Evolutionary conservation across 768 basidiomycete genomes (phyloP), one percentile per base, ranked within the genome.

Genomic region (Boletus pseudo-olivaceus): DNA sequence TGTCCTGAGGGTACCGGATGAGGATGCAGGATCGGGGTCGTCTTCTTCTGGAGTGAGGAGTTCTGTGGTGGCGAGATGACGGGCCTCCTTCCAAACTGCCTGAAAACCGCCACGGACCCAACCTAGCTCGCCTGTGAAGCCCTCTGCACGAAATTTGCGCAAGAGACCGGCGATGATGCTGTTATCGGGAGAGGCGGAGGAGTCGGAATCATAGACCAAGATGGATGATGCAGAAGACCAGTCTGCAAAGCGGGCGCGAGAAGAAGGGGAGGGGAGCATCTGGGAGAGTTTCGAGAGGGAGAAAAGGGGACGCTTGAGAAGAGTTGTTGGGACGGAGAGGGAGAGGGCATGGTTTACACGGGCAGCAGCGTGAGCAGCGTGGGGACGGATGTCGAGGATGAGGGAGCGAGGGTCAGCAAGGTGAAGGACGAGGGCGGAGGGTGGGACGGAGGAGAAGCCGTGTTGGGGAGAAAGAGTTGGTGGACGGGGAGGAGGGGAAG

Each of bases 281-380:
- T 83, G 82, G 7, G 81, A 74, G 27, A 98, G 79, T 39, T 85
- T 85, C 39, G 83, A 76, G 9, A 96, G 79, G 27, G 90, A 86
- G 74, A 93, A 96, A 4, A 86, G 78, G 1, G 93, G 93, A 0
- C 95, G 85, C 58, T 93, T 93, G 67, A 98, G 85, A 20, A 98
- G 85, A 0, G 94, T 98, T 3, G 95, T 93, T 1, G 96, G 95
- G 6, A 97, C 90, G 44, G 90, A 90, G 57, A 98, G 82, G 45
- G 92, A 92, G 49, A 97, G 75, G 8, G 93, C 86, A 45, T 72
- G 63, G 38, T 79, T 79, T 30, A 97, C 61, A 47, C 93, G 86
- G 23, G 84, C 83, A 9, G 78, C 64, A 7, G 82, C 72, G 68
- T 83, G 87, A 7, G 87, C 82, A 17, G 87, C 85, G 71, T 90